Evolutionary conservation across 192 early-diverging fungal species (phyloP).

Genomic region (Backusella tuberculispora): DNA sequence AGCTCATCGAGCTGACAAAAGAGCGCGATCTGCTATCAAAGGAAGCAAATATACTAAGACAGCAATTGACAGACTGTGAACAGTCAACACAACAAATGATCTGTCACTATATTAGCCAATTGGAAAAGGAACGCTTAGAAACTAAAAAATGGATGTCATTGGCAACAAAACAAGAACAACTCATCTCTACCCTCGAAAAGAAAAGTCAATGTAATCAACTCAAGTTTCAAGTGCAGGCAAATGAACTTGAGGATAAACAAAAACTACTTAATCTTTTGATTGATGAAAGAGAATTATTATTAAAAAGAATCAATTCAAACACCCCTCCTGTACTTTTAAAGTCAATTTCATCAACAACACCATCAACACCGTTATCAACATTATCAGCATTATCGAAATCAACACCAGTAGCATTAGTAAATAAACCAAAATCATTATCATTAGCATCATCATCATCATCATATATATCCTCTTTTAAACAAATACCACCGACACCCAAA

Average conservation of each 20-base stretch:
- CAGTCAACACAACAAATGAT: constrained; percentile 2
- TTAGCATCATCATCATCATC: not conserved
- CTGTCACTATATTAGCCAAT: not conserved
- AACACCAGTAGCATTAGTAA: not conserved
- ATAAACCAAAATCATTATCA: not conserved
- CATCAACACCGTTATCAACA: not conserved
- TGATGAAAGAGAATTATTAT: not conserved
- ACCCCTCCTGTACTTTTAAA: not conserved
- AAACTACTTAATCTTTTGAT: not conserved
- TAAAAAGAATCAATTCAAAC: not conserved
- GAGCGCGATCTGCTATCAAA: not conserved
- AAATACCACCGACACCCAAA: not conserved
- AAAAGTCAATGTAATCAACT: not conserved
- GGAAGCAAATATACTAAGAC: not conserved
- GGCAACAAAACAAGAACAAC: constrained; percentile 3
- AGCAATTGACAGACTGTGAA: constrained; percentile 9
- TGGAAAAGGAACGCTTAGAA: not conserved
- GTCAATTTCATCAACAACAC: not conserved
- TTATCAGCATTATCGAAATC: not conserved
- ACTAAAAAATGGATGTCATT: not conserved
- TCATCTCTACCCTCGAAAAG: not conserved
- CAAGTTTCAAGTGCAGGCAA: not conserved
- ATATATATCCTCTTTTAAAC: not conserved
- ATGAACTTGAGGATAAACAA: constrained; percentile 7
- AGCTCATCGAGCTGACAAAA: not conserved